Evolutionary conservation across 331 rosid genomes (phyloP).

Genomic region (Stylosanthes scabra): DNA sequence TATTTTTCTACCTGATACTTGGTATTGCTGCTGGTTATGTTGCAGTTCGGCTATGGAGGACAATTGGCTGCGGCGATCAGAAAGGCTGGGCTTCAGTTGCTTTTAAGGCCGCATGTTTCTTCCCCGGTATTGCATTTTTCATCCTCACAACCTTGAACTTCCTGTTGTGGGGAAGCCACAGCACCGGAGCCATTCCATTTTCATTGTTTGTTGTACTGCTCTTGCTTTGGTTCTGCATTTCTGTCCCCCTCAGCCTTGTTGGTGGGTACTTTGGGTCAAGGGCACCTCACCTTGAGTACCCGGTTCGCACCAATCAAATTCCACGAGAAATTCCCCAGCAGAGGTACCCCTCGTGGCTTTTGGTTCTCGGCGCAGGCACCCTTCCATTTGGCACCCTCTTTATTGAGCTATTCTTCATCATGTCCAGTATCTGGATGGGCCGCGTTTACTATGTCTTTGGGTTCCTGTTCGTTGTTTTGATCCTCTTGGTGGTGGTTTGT

Average conservation of each 20-base stretch:
- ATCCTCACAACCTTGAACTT: slow-evolving; percentile 88
- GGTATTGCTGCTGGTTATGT: slow-evolving; percentile 95
- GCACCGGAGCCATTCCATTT: slow-evolving; percentile 98
- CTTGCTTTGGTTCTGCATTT: slow-evolving; percentile 97
- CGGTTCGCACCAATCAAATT: slow-evolving; percentile 92
- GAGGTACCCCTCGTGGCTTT: slow-evolving; percentile 91
- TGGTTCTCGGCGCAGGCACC: slow-evolving; percentile 95
- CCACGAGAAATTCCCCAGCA: slow-evolving; percentile 93
- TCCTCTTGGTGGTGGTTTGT: slow-evolving; percentile 91
- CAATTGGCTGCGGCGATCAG: slow-evolving; percentile 72
- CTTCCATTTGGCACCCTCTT: slow-evolving; percentile 95
- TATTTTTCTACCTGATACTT: slow-evolving; percentile 89
- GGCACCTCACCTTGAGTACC: slow-evolving; percentile 86
- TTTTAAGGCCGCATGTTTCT: slow-evolving; percentile 93
- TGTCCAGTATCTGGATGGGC: slow-evolving; percentile 99
- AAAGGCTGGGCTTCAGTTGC: slow-evolving; percentile 90
- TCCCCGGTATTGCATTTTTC: slow-evolving; percentile 88
- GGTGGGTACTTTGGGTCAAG: slow-evolving; percentile 91
- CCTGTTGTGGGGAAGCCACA: slow-evolving; percentile 96
- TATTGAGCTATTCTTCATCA: slow-evolving; percentile 96
- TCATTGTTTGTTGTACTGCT: slow-evolving; percentile 75
- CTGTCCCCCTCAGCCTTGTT: slow-evolving; percentile 87
- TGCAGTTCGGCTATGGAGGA: slow-evolving; percentile 95
- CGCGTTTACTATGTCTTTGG: slow-evolving; percentile 96
- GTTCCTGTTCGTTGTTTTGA: slow-evolving; percentile 78